Conservation (phyloP, 1,284 basidiomycete genomes). For the Sporisorium exsertum region DNA sequence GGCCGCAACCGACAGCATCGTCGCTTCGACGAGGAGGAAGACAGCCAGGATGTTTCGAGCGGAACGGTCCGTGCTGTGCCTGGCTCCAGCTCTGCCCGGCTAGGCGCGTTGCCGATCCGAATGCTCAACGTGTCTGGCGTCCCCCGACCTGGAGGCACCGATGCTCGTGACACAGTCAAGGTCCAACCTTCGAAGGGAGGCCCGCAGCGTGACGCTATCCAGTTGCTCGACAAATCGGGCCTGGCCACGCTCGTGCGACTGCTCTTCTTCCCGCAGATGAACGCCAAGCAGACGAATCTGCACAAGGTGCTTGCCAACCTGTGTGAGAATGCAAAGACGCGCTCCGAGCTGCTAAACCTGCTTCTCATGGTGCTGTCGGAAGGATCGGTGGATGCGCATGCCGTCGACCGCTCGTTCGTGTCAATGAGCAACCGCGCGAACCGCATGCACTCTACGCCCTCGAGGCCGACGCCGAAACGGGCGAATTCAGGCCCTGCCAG, state of each 20-base stretch:
- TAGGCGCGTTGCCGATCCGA: slow-evolving; percentile 18
- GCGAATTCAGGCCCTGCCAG: slow-evolving; percentile 42
- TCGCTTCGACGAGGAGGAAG: slow-evolving; percentile 40
- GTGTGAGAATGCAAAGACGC: slow-evolving; percentile 92
- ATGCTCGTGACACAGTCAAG: not conserved
- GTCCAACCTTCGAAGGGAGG: slow-evolving; percentile 19
- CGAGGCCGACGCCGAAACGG: slow-evolving; percentile 53
- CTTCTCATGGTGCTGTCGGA: slow-evolving; percentile 93
- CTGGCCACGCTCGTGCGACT: slow-evolving; percentile 90
- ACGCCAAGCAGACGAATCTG: slow-evolving; percentile 81
- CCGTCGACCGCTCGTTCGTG: slow-evolving; percentile 92
- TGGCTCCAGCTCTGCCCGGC: slow-evolving; percentile 6
- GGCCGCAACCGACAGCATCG: slow-evolving; percentile 35
- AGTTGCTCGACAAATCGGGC: slow-evolving; percentile 90
- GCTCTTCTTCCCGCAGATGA: slow-evolving; percentile 94
- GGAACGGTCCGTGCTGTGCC: slow-evolving; percentile 31
- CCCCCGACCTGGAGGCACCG: slow-evolving; percentile 5
- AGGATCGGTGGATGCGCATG: slow-evolving; percentile 88
- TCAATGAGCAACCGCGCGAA: slow-evolving; percentile 75
- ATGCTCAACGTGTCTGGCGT: slow-evolving; percentile 30
- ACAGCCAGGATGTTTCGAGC: slow-evolving; percentile 32
- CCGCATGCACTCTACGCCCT: slow-evolving; percentile 56
- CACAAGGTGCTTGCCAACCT: slow-evolving; percentile 93
- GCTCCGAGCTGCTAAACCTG: slow-evolving; percentile 91
- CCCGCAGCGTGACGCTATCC: slow-evolving; percentile 79